Base-by-base conservation (phyloP, 169 alveolate genomes). In the Besnoitia besnoiti region DNA sequence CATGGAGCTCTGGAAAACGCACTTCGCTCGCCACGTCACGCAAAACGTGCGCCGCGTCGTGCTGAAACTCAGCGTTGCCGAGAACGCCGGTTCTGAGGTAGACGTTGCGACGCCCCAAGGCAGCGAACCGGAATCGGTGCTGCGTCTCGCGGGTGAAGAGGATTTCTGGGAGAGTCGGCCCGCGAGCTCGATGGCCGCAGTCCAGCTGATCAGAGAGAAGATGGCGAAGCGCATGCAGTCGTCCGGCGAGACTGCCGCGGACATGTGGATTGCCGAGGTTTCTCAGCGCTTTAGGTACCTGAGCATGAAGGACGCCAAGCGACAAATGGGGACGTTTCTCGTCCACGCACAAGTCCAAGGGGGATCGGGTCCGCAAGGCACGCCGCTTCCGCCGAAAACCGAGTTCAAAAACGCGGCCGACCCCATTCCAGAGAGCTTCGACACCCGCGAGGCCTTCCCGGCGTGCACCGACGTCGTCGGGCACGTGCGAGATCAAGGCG, bases 401-500 rank as follows among this genome's bases (percentile, higher is more conserved):
- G 42, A 51, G 47, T 33, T 51, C 76, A 30, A 35, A 37, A 2
- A 50, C 39, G 33, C 79, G 7, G 7, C 79, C 5, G 85, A 19
- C 21, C 51, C 44, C 5, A 27, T 76, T 7, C 85, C 85, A 16
- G 85, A 16, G 14, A 10, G 59, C 85, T 90, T 90, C 55, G 93
- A 90, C 44, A 67, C 93, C 16, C 59, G 93, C 4, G 90, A 77
- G 55, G 93, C 93, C 40, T 90, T 90, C 44, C 85, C 93, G n/a
- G 39, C 47, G 2, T 85, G 91, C 91, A 85, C 46, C 14, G 89
- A 85, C 19, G 85, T 91, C 67, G 95, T 96, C 44, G 97, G 96
- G n/a, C 97, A 94, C 80, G 95, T 97, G 80, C 90, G 98, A 85
- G 97, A 97, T 85, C 97, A 97, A 94, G 95, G 96, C 2, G 90